Conservation (phyloP, 2,329 filamentous ascomycete species). For the Exophiala alcalophila region DNA sequence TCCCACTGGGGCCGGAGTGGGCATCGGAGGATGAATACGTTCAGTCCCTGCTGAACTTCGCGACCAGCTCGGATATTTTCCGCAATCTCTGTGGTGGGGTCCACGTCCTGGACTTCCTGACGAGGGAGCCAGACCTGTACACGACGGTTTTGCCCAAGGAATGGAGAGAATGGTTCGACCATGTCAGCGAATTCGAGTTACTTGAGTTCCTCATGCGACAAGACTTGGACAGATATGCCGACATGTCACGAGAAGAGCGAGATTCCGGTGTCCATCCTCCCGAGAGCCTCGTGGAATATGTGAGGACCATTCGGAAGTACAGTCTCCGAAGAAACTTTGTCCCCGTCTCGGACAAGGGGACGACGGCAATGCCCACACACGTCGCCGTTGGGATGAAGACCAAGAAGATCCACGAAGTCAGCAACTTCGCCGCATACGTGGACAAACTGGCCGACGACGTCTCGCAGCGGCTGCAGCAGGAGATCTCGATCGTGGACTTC, state of each 20-base stretch:
- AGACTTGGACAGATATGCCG: conserved; percentile 51
- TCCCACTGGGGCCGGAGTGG: conserved; percentile 72
- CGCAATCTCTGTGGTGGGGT: conserved; percentile 93
- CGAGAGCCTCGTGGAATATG: conserved; percentile 65
- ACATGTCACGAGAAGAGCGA: conserved; percentile 23
- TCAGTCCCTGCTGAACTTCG: conserved; percentile 71
- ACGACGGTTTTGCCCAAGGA: conserved; percentile 69
- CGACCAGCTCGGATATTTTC: conserved; percentile 70
- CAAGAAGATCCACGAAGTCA: conserved; percentile 93
- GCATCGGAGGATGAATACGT: conserved; percentile 72
- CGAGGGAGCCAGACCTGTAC: conserved; percentile 78
- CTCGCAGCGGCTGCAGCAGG: conserved; percentile 40
- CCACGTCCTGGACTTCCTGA: conserved; percentile 95
- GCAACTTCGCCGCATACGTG: conserved; percentile 84
- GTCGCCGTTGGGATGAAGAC: conserved; percentile 89
- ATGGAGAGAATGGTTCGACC: conserved; percentile 77
- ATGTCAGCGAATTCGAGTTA: conserved; percentile 68
- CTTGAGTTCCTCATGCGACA: conserved; percentile 79
- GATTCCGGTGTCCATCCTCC: conserved; percentile 43
- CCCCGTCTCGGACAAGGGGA: conserved; percentile 15
- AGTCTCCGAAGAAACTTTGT: conserved; percentile 63
- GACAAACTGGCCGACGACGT: conserved; percentile 62
- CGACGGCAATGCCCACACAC: conserved; percentile 57
- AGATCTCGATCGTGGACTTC: conserved; percentile 84
- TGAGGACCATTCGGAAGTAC: conserved; percentile 66